Base-by-base conservation (phyloP, 1,284 basidiomycete species). In the Irpex rosettiformis region DNA sequence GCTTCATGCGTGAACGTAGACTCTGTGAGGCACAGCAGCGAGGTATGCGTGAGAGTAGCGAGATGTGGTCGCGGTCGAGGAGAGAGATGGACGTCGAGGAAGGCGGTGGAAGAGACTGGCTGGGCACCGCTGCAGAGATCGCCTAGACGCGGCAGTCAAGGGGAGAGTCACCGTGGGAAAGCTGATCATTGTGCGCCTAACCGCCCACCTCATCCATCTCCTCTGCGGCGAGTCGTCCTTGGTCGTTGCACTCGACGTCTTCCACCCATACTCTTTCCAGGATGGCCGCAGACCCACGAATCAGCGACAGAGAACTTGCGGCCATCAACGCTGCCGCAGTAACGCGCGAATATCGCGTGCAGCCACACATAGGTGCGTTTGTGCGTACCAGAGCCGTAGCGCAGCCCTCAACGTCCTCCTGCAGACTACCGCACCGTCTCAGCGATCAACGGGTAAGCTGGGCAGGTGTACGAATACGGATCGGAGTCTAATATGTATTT, bases 351-450 rank as follows among this genome's bases (percentile, higher is more conserved):
- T 93, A 89, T 74, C 85, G 82, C 65, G 89, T 92, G 62, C 81
- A 98, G 68, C 96, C 96, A 52, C 92, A 96, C 74, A 80, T 98
- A 65, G 94, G 94, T 95, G 70, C 61, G 70, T 56, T 61, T 58
- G 45, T 51, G 53, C 54, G 53, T 30, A 45, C 54, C 42, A 25
- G 30, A 24, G 24, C 47, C 45, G 47, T 27, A 48, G 56, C 49
- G 48, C 56, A 30, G 28, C 59, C 52, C 65, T 69, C 52, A 67
- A 30, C 47, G 24, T 8, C 33, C 18, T 53, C 28, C 42, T 51
- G 30, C 73, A 95, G 94, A 98, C 76, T 98, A 98, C 77, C 86
- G 93, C 61, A 97, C 95, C 47, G 95, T 98, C 57, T 94, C 94
- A 70, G 94, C 94, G 63, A 92, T 98, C 75, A 98, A 98, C 71